A percentile compares a stretch with the other conserved stretches of the same genome.
Evolutionary conservation across 2,329 filamentous ascomycete species (phyloP).

Genomic region (Colletotrichum sp.): DNA sequence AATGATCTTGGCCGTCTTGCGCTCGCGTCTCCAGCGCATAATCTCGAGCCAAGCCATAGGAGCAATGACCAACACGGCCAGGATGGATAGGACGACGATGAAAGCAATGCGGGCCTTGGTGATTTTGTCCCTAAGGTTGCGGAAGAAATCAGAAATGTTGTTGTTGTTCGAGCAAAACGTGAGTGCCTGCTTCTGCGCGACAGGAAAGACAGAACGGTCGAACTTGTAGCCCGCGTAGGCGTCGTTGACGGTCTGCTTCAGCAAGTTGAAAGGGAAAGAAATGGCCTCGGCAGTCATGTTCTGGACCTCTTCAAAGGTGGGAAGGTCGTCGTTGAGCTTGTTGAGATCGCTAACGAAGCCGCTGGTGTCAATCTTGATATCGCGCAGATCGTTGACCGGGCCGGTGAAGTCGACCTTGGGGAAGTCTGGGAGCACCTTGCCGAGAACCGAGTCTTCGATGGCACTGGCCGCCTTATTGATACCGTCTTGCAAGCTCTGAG

Average conservation of each 20-base stretch:
- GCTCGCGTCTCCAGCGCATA: constrained; percentile 75
- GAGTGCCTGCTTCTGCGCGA: constrained; percentile 82
- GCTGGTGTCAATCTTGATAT: constrained; percentile 70
- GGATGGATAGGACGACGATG: constrained; percentile 73
- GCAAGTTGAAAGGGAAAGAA: constrained; percentile 78
- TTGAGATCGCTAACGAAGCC: constrained; percentile 72
- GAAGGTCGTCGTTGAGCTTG: constrained; percentile 79
- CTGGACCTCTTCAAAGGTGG: constrained; percentile 82
- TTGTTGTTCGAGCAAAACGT: constrained; percentile 89
- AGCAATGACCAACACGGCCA: constrained; percentile 75
- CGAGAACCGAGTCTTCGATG: constrained; percentile 52
- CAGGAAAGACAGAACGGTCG: constrained; percentile 77
- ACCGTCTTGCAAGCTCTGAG: constrained; percentile 51
- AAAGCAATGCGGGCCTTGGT: constrained; percentile 75
- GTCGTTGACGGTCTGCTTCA: constrained; percentile 75
- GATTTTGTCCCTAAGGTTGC: constrained; percentile 70
- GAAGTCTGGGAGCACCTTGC: constrained; percentile 49
- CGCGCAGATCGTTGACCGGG: constrained; percentile 69
- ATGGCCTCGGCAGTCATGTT: constrained; percentile 81
- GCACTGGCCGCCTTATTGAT: constrained; percentile 54
- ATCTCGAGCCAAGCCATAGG: constrained; percentile 85
- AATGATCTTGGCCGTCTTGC: constrained; percentile 71
- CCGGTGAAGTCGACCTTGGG: constrained; percentile 68
- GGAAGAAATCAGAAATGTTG: constrained; percentile 84
- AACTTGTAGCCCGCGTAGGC: constrained; percentile 78